phyloP scores from a whole-genome alignment of 78 protist genomes.

The Tieghemostelium lacteum region DNA sequence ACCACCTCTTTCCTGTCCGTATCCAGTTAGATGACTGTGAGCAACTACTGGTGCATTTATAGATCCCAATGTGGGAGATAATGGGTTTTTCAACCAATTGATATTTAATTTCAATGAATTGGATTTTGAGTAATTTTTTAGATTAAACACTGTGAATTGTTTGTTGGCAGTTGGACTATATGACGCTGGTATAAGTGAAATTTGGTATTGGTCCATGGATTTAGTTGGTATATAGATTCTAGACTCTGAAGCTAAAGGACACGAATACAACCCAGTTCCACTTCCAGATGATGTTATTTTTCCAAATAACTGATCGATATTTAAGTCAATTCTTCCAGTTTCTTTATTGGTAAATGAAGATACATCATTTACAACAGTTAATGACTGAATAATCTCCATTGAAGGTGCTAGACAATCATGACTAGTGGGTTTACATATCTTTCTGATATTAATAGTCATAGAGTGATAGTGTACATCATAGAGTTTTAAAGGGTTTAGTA shows the following conservation, averaged over 20 bases:
- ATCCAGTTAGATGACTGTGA: constrained; percentile 77
- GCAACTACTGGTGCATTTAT: constrained; percentile 54
- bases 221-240: constrained; percentile 49
- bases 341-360: background rate
- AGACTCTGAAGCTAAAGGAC: constrained; percentile 59
- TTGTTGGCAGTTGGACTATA: background rate
- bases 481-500: constrained; percentile 66
- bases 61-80: background rate
- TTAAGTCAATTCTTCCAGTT: background rate
- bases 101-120: constrained; percentile 28
- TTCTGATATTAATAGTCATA: constrained; percentile 58
- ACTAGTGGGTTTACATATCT: constrained; percentile 2
- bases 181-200: constrained; percentile 7
- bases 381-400: constrained; percentile 43
- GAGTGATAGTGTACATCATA: constrained; percentile 71
- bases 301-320: constrained; percentile 23
- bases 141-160: constrained; percentile 17
- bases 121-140: constrained; percentile 18
- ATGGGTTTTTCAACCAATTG: constrained; percentile 2
- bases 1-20: constrained; percentile 83
- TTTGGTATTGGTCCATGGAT: constrained; percentile 35
- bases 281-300: no score
- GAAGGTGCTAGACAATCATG: constrained; percentile 24
- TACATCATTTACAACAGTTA: constrained; percentile 56
- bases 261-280: constrained; percentile 47